Base-by-base conservation (phyloP, 2,329 filamentous ascomycete species). In the Phaeophleospora eucalypticola region DNA sequence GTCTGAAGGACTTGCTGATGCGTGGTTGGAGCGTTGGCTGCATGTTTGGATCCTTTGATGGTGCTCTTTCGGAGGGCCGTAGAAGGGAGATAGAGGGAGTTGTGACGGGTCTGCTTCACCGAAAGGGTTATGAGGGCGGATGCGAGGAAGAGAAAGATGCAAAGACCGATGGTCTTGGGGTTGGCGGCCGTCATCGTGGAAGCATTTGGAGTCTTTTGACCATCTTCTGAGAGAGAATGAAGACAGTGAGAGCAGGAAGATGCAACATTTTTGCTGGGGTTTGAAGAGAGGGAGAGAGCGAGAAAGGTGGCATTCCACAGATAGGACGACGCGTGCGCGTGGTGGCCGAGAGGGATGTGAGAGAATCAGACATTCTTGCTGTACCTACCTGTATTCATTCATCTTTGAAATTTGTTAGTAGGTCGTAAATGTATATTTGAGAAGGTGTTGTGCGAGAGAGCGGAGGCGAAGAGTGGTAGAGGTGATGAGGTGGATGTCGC, bases 121-220 rank as follows among this genome's bases (percentile, higher is more conserved):
- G 57, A 57, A 33, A 63, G 52, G n/a, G 63, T 67, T 20, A 65
- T 43, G 21, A 66, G 57, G 15, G 61, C 61, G 10, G 64, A 67
- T 32, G 57, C 51, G 46, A 66, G 53, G 58, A 67, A 66, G 43
- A 65, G 57, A 34, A 60, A 58, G 39, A 63, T 61, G 45, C 58
- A 65, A 21, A 67, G 55, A 40, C 53, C 54, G 47, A 66, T 54
- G 33, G 53, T 57, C 37, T 56, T 59, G 15, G 63, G 58, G 41
- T 58, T 62, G 19, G 48, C 34, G 4, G 44, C 35, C 48, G 54
- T 55, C 45, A 58, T 53, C 16, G 43, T 48, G 32, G 46, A 43
- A 58, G 53, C 33, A 46, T 45, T 32, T 38, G 10, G 18, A 36
- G 18, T n/a, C n/a, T n/a, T n/a, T n/a, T n/a, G n/a, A n/a, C n/a